Percentiles rank a stretch among this genome's conserved stretches.
These are phyloP conservation scores for Teunomyces lycoperdinae DNA, from an alignment of 805 yeast genomes.

Conservation along the genomic window DNA sequence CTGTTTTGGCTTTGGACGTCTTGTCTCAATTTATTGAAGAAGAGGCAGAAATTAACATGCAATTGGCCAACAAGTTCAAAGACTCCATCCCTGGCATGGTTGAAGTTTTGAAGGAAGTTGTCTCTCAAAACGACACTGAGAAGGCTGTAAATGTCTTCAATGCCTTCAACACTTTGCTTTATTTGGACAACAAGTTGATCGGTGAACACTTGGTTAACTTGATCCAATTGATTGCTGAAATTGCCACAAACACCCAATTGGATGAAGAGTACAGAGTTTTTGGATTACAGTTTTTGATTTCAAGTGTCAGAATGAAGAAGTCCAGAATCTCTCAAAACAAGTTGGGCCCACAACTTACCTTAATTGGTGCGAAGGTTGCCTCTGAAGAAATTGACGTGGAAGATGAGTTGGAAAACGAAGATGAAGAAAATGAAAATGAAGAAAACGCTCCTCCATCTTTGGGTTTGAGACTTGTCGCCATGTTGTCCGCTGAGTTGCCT, in stretches of 20 bases:
- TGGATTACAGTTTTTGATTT: conserved; percentile 79
- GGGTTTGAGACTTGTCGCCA: conserved; percentile 76
- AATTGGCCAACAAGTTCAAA: conserved; percentile 54
- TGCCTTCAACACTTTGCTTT: conserved; percentile 75
- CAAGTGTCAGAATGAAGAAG: conserved; percentile 77
- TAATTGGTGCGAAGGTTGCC: conserved; percentile 71
- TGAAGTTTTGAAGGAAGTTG: conserved; percentile 71
- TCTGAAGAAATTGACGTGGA: conserved; percentile 75
- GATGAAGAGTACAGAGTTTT: conserved; percentile 82
- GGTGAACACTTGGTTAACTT: conserved; percentile 72
- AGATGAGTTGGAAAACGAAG: conserved; percentile 72
- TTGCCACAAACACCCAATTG: conserved; percentile 59
- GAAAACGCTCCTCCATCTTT: conserved; percentile 77
- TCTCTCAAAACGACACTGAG: conserved; percentile 67
- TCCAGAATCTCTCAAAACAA: conserved; percentile 75
- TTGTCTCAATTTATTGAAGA: conserved; percentile 69
- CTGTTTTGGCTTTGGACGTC: conserved; percentile 75
- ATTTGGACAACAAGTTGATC: conserved; percentile 72
- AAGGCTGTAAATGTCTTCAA: conserved; percentile 75
- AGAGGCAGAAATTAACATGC: conserved; percentile 43
- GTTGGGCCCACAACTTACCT: conserved; percentile 77
- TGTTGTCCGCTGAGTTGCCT: conserved; percentile 80
- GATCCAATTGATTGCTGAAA: conserved; percentile 70
- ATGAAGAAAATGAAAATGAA: conserved; percentile 90
- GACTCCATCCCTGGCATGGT: conserved; percentile 76